These are phyloP conservation scores for Globisporangium emineosum DNA, from an alignment of 352 stramenopile species.

Conservation along the genomic window DNA sequence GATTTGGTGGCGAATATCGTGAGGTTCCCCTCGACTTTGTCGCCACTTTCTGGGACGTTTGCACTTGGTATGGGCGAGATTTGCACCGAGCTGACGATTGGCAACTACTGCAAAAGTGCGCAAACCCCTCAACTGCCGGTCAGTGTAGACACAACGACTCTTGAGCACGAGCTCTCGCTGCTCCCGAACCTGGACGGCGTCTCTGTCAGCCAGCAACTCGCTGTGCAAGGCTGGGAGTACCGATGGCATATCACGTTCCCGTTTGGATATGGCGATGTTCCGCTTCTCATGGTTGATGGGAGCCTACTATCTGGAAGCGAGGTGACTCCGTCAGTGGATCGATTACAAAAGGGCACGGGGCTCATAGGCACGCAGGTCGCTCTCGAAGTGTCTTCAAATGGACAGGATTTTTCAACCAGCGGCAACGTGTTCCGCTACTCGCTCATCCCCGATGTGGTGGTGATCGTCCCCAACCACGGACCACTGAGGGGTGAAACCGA, in stretches of 20 bases:
- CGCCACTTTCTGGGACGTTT: constrained; percentile 54
- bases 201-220: constrained; percentile 29
- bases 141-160: constrained; percentile 38
- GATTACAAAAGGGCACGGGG: constrained; percentile 34
- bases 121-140: constrained; percentile 37
- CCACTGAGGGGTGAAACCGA: constrained; percentile 79
- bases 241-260: constrained; percentile 46
- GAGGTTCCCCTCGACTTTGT: constrained; percentile 25
- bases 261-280: constrained; percentile 27
- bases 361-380: constrained; percentile 61
- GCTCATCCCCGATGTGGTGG: constrained; percentile 51
- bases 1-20: constrained; percentile 29
- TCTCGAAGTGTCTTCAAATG: constrained; percentile 88
- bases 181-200: constrained; percentile 62
- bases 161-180: constrained; percentile 50
- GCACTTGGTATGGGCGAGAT: constrained; percentile 48
- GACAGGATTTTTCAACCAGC: constrained; percentile 63
- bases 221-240: constrained; percentile 31
- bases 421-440: constrained; percentile 67
- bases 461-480: constrained; percentile 67
- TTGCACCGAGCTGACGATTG: constrained; percentile 52
- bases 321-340: constrained; percentile 12
- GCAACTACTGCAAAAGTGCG: constrained; percentile 42
- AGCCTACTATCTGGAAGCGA: constrained; percentile 18
- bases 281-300: constrained; percentile 21